phyloP scores from a whole-genome alignment of 352 stramenopile genomes.

The Pythium dissimile region DNA sequence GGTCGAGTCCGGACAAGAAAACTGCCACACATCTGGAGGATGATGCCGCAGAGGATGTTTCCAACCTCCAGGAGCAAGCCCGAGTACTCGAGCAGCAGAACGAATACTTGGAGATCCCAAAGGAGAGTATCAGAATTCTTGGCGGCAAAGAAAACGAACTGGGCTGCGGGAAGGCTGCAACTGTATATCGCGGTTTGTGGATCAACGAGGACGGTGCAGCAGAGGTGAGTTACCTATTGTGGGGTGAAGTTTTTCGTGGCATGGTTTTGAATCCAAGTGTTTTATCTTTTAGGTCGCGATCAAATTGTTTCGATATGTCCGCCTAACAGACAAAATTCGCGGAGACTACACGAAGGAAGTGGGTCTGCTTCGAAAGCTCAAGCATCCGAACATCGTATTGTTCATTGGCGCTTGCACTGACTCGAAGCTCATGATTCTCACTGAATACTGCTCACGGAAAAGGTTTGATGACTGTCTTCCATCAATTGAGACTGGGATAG shows the following conservation, averaged over 20 bases:
- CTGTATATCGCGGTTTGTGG: slow-evolving; percentile 85
- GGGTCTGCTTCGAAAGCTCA: slow-evolving; percentile 80
- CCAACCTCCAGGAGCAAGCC: slow-evolving; percentile 71
- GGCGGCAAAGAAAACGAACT: slow-evolving; percentile 86
- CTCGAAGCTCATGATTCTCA: slow-evolving; percentile 88
- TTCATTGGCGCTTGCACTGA: slow-evolving; percentile 90
- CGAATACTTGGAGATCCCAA: slow-evolving; percentile 84
- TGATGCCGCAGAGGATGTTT: slow-evolving; percentile 54
- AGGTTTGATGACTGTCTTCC: slow-evolving; percentile 35
- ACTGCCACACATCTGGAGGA: slow-evolving; percentile 31
- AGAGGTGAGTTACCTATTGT: slow-evolving; percentile 36
- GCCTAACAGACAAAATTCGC: slow-evolving; percentile 86
- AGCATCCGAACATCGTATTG: slow-evolving; percentile 89
- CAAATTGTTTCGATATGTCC: slow-evolving; percentile 85
- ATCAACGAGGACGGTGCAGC: slow-evolving; percentile 80
- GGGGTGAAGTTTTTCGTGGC: neutral
- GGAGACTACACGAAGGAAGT: slow-evolving; percentile 85
- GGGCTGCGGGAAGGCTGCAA: slow-evolving; percentile 81
- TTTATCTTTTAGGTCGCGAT: slow-evolving; percentile 52
- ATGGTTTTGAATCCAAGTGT: neutral
- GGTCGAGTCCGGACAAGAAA: neutral
- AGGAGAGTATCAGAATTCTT: slow-evolving; percentile 86
- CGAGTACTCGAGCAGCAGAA: slow-evolving; percentile 84
- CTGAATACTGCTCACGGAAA: slow-evolving; percentile 87
- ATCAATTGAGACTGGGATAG: too few species aligned